A percentile compares a stretch with the other conserved stretches of the same genome.
phyloP scores from a whole-genome alignment of 352 stramenopile species.

The Globisporangium acanthophoron region DNA sequence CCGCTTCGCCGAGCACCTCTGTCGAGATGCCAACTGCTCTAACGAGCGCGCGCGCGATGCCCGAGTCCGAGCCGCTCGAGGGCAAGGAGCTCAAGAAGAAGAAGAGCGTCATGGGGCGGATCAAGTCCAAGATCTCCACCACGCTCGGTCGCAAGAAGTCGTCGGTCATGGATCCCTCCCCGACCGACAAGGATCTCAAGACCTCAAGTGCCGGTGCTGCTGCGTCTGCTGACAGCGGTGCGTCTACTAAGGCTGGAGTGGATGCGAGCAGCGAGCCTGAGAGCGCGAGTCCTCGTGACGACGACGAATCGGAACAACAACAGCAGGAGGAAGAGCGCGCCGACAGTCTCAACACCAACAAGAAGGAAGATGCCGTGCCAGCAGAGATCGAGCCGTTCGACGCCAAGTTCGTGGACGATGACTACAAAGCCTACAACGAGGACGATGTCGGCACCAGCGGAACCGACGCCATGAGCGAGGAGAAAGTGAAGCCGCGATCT shows the following conservation, averaged over 20 bases:
- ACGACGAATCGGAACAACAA: not conserved
- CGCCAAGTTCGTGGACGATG: constrained; percentile 15
- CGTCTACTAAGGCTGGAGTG: not conserved
- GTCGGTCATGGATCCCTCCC: constrained; percentile 14
- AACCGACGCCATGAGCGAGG: not conserved
- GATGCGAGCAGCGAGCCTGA: constrained; percentile 13
- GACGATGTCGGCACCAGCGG: not conserved
- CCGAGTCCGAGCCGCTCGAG: constrained; percentile 18
- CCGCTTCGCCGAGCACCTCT: not conserved
- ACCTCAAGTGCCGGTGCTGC: not conserved
- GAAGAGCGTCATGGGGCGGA: constrained; percentile 55
- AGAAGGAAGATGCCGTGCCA: not conserved
- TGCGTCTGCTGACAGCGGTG: not conserved
- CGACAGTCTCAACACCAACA: not conserved
- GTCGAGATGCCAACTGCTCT: not conserved
- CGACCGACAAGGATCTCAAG: constrained; percentile 28
- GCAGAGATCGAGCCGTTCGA: constrained; percentile 15
- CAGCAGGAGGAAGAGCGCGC: constrained; percentile 1
- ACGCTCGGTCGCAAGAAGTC: constrained; percentile 48
- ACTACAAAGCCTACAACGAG: constrained; percentile 13
- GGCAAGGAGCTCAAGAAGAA: constrained; percentile 35
- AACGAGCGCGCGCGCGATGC: constrained; percentile 1
- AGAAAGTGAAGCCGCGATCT: constrained; percentile 1
- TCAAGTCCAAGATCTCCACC: constrained; percentile 59
- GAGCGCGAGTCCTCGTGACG: not conserved